These are phyloP conservation scores for Exophiala sideris DNA, from an alignment of 2,329 filamentous ascomycete species.

Conservation along the genomic window DNA sequence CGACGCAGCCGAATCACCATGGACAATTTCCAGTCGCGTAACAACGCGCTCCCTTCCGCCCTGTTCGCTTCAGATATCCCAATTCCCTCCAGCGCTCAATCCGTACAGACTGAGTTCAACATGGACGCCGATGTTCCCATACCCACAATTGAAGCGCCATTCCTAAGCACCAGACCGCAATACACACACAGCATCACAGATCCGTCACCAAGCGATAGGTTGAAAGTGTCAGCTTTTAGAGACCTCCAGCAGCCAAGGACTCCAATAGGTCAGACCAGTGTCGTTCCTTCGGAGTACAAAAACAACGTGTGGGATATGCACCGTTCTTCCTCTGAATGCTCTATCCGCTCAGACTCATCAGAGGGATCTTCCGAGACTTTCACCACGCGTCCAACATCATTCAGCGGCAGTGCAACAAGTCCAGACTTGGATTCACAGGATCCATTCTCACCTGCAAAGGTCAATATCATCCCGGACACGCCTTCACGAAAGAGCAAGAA, in stretches of 20 bases:
- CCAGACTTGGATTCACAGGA: conserved; percentile 58
- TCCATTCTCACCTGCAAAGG: conserved; percentile 49
- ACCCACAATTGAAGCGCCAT: conserved; percentile 26
- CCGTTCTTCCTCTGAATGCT: conserved; percentile 57
- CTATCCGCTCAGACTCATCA: conserved; percentile 60
- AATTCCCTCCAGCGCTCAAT: conserved; percentile 36
- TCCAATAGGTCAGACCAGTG: conserved; percentile 45
- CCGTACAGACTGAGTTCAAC: conserved; percentile 11
- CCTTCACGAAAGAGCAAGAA: conserved; percentile 35
- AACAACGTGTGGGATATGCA: conserved; percentile 39
- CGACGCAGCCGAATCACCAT: conserved; percentile 39
- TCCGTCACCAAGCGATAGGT: conserved; percentile 33
- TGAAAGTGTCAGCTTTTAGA: conserved; percentile 38
- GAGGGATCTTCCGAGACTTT: conserved; percentile 58
- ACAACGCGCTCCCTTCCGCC: conserved; percentile 31
- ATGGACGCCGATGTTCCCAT: conserved; percentile 30
- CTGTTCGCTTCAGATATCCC: conserved; percentile 37
- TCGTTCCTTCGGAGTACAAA: conserved; percentile 34
- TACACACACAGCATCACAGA: conserved; percentile 24
- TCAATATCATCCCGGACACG: conserved; percentile 36
- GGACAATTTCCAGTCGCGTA: conserved; percentile 35
- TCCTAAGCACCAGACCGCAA: conserved; percentile 3
- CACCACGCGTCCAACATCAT: conserved; percentile 52
- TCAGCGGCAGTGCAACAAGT: conserved; percentile 60
- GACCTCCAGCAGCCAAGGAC: conserved; percentile 41